Conservation (phyloP, 495 filamentous ascomycete species). For the Podospora fimiseda region DNA sequence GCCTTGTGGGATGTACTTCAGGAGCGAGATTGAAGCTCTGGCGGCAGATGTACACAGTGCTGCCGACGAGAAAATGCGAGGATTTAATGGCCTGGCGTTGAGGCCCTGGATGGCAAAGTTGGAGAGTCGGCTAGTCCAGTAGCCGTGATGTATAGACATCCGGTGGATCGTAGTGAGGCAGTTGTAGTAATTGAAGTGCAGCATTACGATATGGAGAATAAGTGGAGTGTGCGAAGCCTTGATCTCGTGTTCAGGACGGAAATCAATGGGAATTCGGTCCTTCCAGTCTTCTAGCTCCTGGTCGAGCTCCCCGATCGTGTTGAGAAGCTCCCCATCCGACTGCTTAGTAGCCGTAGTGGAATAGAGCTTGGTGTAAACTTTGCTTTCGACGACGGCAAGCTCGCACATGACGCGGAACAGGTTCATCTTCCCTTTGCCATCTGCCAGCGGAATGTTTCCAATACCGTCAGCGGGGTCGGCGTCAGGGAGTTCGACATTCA, state of each 20-base stretch:
- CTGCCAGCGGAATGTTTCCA: constrained; percentile 83
- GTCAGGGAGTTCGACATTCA: constrained; percentile 93
- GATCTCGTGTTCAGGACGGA: constrained; percentile 91
- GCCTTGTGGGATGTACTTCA: constrained; percentile 92
- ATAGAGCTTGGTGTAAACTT: constrained; percentile 90
- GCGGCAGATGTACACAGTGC: constrained; percentile 88
- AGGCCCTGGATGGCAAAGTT: constrained; percentile 93
- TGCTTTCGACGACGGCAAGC: constrained; percentile 85
- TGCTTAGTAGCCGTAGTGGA: constrained; percentile 88
- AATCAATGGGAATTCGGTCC: constrained; percentile 86
- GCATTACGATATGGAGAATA: constrained; percentile 82
- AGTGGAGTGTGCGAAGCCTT: constrained; percentile 82
- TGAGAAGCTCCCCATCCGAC: constrained; percentile 86
- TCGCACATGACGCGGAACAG: constrained; percentile 86
- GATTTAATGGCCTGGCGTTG: constrained; percentile 85
- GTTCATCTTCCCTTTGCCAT: constrained; percentile 90
- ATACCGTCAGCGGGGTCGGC: constrained; percentile 87
- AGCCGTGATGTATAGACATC: constrained; percentile 97
- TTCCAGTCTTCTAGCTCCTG: constrained; percentile 94
- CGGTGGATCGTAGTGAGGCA: constrained; percentile 95
- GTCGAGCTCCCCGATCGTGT: constrained; percentile 94
- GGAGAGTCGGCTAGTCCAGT: constrained; percentile 92
- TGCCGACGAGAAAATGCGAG: constrained; percentile 89
- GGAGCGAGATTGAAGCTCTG: constrained; percentile 82
- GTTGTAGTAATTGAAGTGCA: constrained; percentile 98